Base-by-base conservation (phyloP, 805 yeast genomes). In the Lipomyces sp. region DNA sequence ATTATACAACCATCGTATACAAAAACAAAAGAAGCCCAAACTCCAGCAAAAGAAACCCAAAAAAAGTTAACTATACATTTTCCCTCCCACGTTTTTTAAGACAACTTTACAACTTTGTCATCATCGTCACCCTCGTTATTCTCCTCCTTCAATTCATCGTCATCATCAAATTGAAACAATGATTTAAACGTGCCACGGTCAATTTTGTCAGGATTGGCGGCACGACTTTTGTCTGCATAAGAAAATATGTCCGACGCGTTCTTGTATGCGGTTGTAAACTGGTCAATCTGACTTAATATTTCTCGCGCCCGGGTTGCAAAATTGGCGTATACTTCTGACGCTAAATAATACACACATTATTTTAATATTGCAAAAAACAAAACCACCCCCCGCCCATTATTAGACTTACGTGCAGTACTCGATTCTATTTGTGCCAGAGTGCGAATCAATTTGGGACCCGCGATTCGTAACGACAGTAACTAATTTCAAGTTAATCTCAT, bases 401-500 rank as follows among this genome's bases (percentile, higher is more conserved):
- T 24, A 42, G 35, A n/a, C 34, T 55, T 33, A 53, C 30, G 42
- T 32, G 56, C 50, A 13, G 54, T 55, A 10, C 15, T 53, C n/a
- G 30, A 39, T 8, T 45, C 64, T 2, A 59, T 29, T 29, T 32
- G 35, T 48, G 60, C n/a, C 6, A 62, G 57, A 4, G 60, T 15
- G 15, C 64, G 64, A 7, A 62, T 42, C 11, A 62, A 42, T 29
- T 35, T 56, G 13, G 64, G 64, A 11, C 60, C 60, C 18, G 60
- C 64, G 18, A 57, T 48, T 13, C 64, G 60, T 33, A 62, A 29
- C 53, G 37, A 39, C 5, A 60, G 33, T n/a, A 60, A 30, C 64
- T 60, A 60, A 13, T 15, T 24, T 7, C 24, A 42, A 24, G 29
- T 35, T 45, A 37, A 37, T 4, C 15, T n/a, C 42, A 33, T 7